Evolutionary conservation across 306 rosid genomes (phyloP).

Genomic region (Ceratonia siliqua): DNA sequence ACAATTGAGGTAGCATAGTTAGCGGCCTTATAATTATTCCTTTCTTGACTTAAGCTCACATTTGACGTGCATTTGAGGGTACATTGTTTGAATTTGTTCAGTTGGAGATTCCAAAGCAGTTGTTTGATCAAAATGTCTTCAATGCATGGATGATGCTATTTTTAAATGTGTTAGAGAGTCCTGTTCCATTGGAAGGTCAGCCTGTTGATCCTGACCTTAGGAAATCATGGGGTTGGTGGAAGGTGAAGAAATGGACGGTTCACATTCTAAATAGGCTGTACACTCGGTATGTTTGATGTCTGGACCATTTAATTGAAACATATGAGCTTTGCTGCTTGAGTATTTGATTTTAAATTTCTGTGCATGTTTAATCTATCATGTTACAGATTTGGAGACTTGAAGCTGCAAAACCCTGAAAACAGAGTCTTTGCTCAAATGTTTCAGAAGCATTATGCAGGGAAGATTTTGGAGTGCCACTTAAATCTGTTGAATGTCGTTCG

Average conservation of each 20-base stretch:
- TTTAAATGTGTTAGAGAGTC: slow-evolving; percentile 81
- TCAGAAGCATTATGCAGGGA: slow-evolving; percentile 78
- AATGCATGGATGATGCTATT: slow-evolving; percentile 95
- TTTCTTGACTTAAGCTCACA: background rate
- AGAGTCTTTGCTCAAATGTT: slow-evolving; percentile 85
- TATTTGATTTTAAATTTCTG: slow-evolving; percentile 18
- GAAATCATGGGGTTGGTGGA: slow-evolving; percentile 98
- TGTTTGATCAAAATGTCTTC: slow-evolving; percentile 78
- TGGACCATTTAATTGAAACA: background rate
- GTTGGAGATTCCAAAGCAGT: slow-evolving; percentile 97
- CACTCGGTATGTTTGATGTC: slow-evolving; percentile 58
- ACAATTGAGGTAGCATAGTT: background rate
- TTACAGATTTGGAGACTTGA: slow-evolving; percentile 82
- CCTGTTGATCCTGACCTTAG: slow-evolving; percentile 81
- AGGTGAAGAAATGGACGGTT: slow-evolving; percentile 96
- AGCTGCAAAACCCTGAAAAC: slow-evolving; percentile 73
- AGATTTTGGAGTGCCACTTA: slow-evolving; percentile 81
- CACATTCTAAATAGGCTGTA: slow-evolving; percentile 84
- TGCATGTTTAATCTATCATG: background rate
- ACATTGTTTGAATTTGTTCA: slow-evolving; percentile 44
- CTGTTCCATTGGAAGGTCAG: slow-evolving; percentile 93
- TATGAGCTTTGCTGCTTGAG: background rate
- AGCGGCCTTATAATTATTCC: slow-evolving; percentile 9
- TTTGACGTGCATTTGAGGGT: background rate
- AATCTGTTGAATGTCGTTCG: slow-evolving; percentile 58